Evolutionary conservation across 1,139 yeast species (phyloP), one percentile per base, ranked within the genome.

Genomic region (Zygosaccharomyces pseudobailii): DNA sequence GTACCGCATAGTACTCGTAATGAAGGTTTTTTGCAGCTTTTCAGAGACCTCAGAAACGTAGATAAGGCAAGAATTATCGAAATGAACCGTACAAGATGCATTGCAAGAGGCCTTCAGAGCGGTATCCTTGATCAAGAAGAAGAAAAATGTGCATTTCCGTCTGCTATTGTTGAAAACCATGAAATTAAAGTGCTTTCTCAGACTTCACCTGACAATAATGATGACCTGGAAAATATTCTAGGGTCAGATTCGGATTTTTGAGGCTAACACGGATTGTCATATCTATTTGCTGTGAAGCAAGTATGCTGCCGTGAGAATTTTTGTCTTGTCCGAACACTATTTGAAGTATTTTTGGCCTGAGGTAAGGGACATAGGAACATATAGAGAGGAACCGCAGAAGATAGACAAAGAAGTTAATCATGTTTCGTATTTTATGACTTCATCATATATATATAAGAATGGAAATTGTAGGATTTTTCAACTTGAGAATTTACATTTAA

Each of bases 11-110:
- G 57, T 30, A 43, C 20, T 8, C 51, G 51, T 17, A 49, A 53
- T 10, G 30, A 42, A 10, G 40, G 43, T 3, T 40, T 61, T n/a
- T 35, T 57, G 3, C 32, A 42, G 2, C 35, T 57, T 3, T 60
- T 62, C 34, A 36, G 45, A 21, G 56, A 49, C 10, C 40, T 59
- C 40, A 47, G 47, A 7, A 40, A 43, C 2, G 47, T 53, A 25
- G 49, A 41, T 8, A 55, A 50, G 35, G 43, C 47, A 17, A 47
- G 50, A 19, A 59, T 49, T 17, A 56, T 59, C n/a, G 59, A 53
- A 5, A 61, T 63, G 61, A 61, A 62, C 43, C 53, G 58, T 36
- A 50, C 48, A 2, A 53, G 56, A 40, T 58, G 65, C 40, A 51
- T 59, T 13, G 62, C 63, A 5, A 40, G 54, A 36, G 54, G 55